Conservation (phyloP, 1,284 basidiomycete genomes). For the Ganoderma lingzhi region DNA sequence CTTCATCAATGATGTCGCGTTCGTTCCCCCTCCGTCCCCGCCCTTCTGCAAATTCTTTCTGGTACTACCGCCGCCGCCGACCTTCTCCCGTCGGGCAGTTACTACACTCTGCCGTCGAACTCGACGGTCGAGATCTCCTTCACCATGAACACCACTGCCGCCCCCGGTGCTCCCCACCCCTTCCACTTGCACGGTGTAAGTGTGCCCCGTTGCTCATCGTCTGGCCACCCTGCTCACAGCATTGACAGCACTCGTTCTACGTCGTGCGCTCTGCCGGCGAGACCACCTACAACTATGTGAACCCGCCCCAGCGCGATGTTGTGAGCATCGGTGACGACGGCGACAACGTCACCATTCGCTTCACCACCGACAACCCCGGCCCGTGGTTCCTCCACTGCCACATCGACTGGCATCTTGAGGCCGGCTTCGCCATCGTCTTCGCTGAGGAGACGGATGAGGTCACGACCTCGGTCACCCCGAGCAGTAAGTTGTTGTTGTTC, state of each 20-base stretch:
- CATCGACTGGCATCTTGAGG: conserved; percentile 38
- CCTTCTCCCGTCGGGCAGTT: conserved; percentile 39
- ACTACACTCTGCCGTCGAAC: conserved; percentile 37
- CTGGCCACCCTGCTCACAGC: neutral
- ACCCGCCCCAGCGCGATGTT: conserved; percentile 41
- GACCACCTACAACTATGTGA: conserved; percentile 38
- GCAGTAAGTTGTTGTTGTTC: conserved; percentile 3
- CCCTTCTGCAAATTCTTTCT: conserved; percentile 20
- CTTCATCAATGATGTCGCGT: conserved; percentile 37
- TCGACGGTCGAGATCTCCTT: conserved; percentile 45
- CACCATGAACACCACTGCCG: conserved; percentile 29
- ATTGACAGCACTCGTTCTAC: conserved; percentile 31
- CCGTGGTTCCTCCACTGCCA: conserved; percentile 33
- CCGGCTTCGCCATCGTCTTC: conserved; percentile 38
- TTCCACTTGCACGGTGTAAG: conserved; percentile 48
- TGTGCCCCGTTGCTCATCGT: neutral
- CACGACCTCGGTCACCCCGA: conserved; percentile 9
- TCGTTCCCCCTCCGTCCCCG: conserved; percentile 29
- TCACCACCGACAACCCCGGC: conserved; percentile 15
- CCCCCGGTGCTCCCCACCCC: conserved; percentile 43
- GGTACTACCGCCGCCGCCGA: conserved; percentile 36
- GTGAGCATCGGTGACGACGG: conserved; percentile 29
- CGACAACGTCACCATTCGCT: conserved; percentile 18
- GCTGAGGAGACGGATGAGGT: conserved; percentile 35
- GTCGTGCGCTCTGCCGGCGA: conserved; percentile 40